Base-by-base conservation (phyloP, 2,329 filamentous ascomycete species). In the Sporothrix protearum region DNA sequence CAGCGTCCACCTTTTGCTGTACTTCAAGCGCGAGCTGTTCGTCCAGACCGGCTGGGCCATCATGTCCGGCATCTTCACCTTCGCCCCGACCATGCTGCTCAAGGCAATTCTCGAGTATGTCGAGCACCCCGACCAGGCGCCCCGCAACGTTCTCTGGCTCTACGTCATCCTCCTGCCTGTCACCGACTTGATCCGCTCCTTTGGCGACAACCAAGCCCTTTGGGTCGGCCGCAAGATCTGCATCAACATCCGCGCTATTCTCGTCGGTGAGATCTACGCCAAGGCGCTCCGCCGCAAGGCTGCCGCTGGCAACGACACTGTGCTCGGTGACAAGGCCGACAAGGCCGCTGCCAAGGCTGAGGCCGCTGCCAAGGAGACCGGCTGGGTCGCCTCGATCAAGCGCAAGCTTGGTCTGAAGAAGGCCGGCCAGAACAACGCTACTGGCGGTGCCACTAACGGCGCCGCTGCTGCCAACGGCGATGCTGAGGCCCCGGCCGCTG, bases 191-290 rank as follows among this genome's bases (percentile, higher is more conserved):
- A 82, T 96, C 30, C 92, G 94, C 72, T 96, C 95, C 5, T 85
- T 97, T 28, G 90, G 90, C 42, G 93, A 96, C 80, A 92, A 92
- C 25, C 92, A 96, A 80, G 92, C 93, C 9, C 85, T 99, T 0
- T 99, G 93, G 92, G 91, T 97, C 72, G 96, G 96, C 19, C 91
- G 96, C 71, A 97, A 94, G 80, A 92, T 98, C 73, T 97, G 94
- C 81, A 95, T 99, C 76, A 91, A 93, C 73, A 86, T 98, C 57
- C 91, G 95, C 74, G 94, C 96, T 68, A 96, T 99, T 78, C 94
- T 99, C 74, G 93, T 99, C 75, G 96, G 96, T 71, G 96, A 99
- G 78, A 96, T 99, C 63, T 99, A 99, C 79, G 92, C 94, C 71
- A 99, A 99, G 82, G 93, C 96, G 1, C 86, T 99, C 22, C 90